phyloP scores from a whole-genome alignment of 768 basidiomycete species.

The Dacryopinax spathularia region DNA sequence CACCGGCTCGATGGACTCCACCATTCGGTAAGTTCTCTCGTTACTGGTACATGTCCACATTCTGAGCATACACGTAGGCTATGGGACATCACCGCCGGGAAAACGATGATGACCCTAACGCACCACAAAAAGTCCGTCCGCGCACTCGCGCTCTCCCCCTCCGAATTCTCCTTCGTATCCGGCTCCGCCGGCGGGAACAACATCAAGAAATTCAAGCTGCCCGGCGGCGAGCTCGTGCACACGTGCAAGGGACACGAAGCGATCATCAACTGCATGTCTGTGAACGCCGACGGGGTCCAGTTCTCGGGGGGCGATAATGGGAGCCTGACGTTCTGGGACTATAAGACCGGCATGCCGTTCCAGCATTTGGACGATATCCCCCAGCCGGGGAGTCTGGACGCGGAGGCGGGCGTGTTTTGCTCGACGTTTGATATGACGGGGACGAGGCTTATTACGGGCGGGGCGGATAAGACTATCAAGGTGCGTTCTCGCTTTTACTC shows the following conservation, averaged over 20 bases:
- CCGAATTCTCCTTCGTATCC: slow-evolving; percentile 90
- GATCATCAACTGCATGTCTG: slow-evolving; percentile 88
- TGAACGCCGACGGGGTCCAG: slow-evolving; percentile 91
- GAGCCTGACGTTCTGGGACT: slow-evolving; percentile 85
- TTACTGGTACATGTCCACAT: not conserved
- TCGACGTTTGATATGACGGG: slow-evolving; percentile 95
- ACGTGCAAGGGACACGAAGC: slow-evolving; percentile 95
- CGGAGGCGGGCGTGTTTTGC: slow-evolving; percentile 92
- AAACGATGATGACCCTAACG: slow-evolving; percentile 91
- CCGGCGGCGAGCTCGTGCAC: slow-evolving; percentile 88
- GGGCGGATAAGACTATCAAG: slow-evolving; percentile 99
- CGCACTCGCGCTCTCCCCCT: slow-evolving; percentile 85
- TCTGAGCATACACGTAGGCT: slow-evolving; percentile 34
- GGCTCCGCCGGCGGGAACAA: slow-evolving; percentile 98
- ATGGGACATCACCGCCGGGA: slow-evolving; percentile 97
- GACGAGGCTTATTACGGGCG: slow-evolving; percentile 84
- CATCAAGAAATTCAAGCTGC: slow-evolving; percentile 99
- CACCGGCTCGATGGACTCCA: slow-evolving; percentile 96
- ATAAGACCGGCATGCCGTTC: slow-evolving; percentile 84
- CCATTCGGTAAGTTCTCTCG: slow-evolving; percentile 49
- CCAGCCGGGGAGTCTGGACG: slow-evolving; percentile 95
- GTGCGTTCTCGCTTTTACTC: slow-evolving; percentile 27
- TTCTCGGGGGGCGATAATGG: slow-evolving; percentile 98
- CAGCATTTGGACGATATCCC: slow-evolving; percentile 87
- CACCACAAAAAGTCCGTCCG: slow-evolving; percentile 99